Evolutionary conservation across 139 green algal genomes (phyloP).

Genomic region (Closterium sp.): DNA sequence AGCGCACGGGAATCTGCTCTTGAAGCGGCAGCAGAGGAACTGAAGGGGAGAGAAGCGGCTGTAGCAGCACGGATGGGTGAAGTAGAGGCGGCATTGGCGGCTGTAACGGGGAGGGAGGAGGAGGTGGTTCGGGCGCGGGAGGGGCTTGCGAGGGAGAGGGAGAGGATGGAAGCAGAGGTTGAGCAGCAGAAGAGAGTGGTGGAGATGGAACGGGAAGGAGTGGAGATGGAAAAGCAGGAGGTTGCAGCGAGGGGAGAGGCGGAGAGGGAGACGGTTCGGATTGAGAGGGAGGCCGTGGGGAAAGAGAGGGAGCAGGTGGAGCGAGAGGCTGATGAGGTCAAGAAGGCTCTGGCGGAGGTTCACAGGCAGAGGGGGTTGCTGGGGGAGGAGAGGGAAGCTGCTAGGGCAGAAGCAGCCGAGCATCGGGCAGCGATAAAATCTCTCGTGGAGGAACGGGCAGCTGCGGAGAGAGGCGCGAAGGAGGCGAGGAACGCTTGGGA

Average conservation of each 20-base stretch:
- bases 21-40: neutral
- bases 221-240: constrained; percentile 4
- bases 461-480: neutral
- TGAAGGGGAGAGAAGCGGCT: neutral
- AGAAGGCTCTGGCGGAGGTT: neutral
- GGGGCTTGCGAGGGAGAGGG: neutral
- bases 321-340: neutral
- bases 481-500: neutral
- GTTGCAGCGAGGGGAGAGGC: neutral
- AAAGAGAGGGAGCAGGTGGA: neutral
- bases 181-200: neutral
- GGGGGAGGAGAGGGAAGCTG: neutral
- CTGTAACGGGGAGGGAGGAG: neutral
- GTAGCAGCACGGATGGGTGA: neutral
- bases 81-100: neutral
- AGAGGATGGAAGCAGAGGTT: neutral
- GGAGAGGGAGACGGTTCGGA: constrained; percentile 2
- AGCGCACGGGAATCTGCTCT: neutral
- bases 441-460: neutral
- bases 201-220: neutral
- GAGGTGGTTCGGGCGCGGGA: constrained; percentile 1
- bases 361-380: neutral
- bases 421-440: neutral
- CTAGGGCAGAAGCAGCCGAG: neutral
- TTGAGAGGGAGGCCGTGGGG: neutral